Base-by-base conservation (phyloP, 1,284 basidiomycete genomes). In the Puccinia triticina region DNA sequence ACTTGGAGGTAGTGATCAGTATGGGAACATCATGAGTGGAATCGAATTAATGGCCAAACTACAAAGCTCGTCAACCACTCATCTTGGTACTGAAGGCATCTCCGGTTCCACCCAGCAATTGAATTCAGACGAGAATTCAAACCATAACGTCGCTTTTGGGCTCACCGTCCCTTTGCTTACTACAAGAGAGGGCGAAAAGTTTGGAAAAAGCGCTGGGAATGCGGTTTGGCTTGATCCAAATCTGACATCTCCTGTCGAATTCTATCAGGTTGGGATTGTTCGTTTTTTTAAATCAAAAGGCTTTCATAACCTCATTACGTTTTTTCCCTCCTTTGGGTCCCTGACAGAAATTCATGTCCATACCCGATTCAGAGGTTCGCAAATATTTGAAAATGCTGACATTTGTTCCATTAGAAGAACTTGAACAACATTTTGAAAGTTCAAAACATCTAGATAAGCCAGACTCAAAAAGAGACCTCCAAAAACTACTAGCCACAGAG, bases 1-100 rank as follows among this genome's bases (percentile, higher is more conserved):
- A 88, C 88, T 99, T 61, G 97, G 97, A 71, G 97, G 97, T 3
- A 95, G 93, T 0, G 97, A 99, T 87, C 97, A 99, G 87, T 96
- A 96, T 92, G 96, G 97, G n/a, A 99, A 99, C 87, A 98, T 99
- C 84, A 89, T 95, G 29, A 93, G 94, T 11, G 96, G 96, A 5
- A 90, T 97, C 48, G 94, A 98, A 82, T 90, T 98, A 66, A 95
- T 98, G 85, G 90, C 90, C 80, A 90, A 91, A 85, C 85, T 26
- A 76, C 85, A 84, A 79, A 82, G 40, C 34, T 53, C 21, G 48
- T 21, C 43, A 69, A 12, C 5, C 10, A 61, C 16, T 23, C 7
- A 74, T 85, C 86, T 29, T 23, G 79, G 64, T 26, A 18, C 29
- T 29, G n/a, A 61, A 21, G 46, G n/a, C 10, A 21, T 14, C 2